Conservation (phyloP, 2,329 filamentous ascomycete genomes). For the Aspergillus sp. region DNA sequence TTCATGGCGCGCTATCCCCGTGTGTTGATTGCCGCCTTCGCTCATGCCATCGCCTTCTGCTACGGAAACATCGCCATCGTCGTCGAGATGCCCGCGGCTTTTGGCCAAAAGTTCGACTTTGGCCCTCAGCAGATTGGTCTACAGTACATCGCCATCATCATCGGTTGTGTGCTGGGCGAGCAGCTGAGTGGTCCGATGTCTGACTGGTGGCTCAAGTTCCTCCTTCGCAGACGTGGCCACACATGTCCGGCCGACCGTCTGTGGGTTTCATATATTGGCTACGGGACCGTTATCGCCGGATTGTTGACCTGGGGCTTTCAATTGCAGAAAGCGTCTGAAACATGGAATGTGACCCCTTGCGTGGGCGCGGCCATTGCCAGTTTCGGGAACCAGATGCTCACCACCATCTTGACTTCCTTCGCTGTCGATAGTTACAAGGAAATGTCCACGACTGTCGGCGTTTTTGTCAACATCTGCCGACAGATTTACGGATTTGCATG, state of each 20-base stretch:
- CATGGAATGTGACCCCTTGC: constrained; percentile 53
- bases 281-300: constrained; percentile 45
- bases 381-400: constrained; percentile 55
- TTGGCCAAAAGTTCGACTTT: constrained; percentile 49
- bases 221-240: constrained; percentile 15
- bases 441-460: constrained; percentile 49
- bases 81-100: constrained; percentile 54
- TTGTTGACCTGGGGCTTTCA: constrained; percentile 51
- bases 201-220: constrained; percentile 46
- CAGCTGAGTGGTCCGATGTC: constrained; percentile 50
- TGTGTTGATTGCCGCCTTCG: constrained; percentile 44
- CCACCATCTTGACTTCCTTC: constrained; percentile 55
- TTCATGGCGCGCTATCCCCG: constrained; percentile 37
- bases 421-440: constrained; percentile 52
- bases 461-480: constrained; percentile 53
- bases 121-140: constrained; percentile 52
- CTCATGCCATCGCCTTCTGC: constrained; percentile 52
- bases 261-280: constrained; percentile 52
- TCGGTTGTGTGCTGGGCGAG: constrained; percentile 53
- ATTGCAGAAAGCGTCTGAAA: constrained; percentile 36
- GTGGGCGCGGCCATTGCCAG: constrained; percentile 48
- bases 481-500: constrained; percentile 50
- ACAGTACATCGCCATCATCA: constrained; percentile 51
- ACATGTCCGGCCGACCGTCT: constrained; percentile 47
- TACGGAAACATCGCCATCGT: constrained; percentile 48